phyloP scores from a whole-genome alignment of 129 eudicot genomes.

The Kitagawia praeruptora region DNA sequence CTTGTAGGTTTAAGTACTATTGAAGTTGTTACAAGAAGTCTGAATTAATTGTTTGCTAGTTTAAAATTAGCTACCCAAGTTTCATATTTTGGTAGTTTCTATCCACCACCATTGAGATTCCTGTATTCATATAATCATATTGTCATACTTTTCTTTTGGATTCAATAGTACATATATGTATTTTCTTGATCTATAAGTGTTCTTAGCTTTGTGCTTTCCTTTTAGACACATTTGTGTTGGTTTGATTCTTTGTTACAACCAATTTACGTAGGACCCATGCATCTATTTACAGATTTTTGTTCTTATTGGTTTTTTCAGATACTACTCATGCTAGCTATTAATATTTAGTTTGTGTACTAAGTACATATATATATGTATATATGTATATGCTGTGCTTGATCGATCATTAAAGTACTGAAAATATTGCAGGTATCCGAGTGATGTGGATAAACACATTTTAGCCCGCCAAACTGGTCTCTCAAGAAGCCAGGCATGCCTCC shows the following conservation, averaged over 20 bases:
- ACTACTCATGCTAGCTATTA: not conserved
- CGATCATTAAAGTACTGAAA: not conserved
- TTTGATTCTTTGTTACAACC: slow-evolving; percentile 44
- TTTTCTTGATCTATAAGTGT: slow-evolving; percentile 13
- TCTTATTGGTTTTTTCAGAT: not conserved
- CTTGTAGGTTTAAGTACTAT: slow-evolving; percentile 20
- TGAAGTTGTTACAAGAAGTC: slow-evolving; percentile 10
- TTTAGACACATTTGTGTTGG: slow-evolving; percentile 44
- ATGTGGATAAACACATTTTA: slow-evolving; percentile 86
- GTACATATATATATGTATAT: too few species aligned
- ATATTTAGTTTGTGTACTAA: not conserved
- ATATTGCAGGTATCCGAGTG: slow-evolving; percentile 81
- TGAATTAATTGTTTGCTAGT: slow-evolving; percentile 27
- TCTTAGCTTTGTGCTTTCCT: slow-evolving; percentile 22
- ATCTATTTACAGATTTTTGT: slow-evolving; percentile 5
- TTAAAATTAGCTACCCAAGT: not conserved
- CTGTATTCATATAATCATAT: slow-evolving; percentile 29
- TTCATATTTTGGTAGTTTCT: slow-evolving; percentile 23
- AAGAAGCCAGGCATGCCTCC: slow-evolving; percentile 81
- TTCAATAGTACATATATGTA: slow-evolving; percentile 13
- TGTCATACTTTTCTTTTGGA: slow-evolving; percentile 19
- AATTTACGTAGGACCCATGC: slow-evolving; percentile 31
- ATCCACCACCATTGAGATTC: slow-evolving; percentile 37
- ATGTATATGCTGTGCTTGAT: not conserved
- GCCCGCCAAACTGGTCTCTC: slow-evolving; percentile 98